phyloP scores from a whole-genome alignment of 2,329 filamentous ascomycete genomes.

The Trichothecium roseum region DNA sequence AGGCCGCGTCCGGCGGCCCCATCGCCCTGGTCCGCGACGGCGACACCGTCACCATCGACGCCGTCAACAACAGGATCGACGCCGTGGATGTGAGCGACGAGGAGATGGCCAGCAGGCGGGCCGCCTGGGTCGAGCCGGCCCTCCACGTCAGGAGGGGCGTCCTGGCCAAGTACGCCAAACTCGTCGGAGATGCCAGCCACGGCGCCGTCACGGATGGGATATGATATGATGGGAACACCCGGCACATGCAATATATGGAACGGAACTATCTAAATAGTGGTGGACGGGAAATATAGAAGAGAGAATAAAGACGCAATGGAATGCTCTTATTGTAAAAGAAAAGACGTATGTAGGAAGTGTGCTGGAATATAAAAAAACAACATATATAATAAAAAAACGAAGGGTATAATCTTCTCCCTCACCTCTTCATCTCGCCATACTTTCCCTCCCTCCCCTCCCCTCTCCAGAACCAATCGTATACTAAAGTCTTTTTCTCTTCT shows the following conservation, averaged over 20 bases:
- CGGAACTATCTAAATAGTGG: neutral
- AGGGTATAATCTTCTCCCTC: slow-evolving; percentile 16
- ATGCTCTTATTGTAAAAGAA: neutral
- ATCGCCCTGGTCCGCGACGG: slow-evolving; percentile 76
- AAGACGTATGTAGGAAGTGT: too few relatives aligned
- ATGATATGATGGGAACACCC: slow-evolving; percentile 1
- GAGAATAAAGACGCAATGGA: neutral
- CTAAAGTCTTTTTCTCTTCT: too few relatives aligned
- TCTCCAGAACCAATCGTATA: too few relatives aligned
- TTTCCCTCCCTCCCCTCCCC: slow-evolving; percentile 6
- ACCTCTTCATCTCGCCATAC: slow-evolving; percentile 12
- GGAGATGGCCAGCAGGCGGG: slow-evolving; percentile 48
- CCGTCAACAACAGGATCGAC: slow-evolving; percentile 59
- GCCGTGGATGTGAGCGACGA: slow-evolving; percentile 55
- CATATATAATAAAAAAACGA: too few relatives aligned
- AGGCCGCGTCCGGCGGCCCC: slow-evolving; percentile 76
- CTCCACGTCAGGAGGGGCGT: slow-evolving; percentile 53
- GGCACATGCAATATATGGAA: neutral
- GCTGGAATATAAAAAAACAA: slow-evolving; percentile 8
- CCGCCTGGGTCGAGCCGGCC: slow-evolving; percentile 52
- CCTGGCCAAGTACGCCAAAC: slow-evolving; percentile 56
- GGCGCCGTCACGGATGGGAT: slow-evolving; percentile 45
- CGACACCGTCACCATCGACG: slow-evolving; percentile 73
- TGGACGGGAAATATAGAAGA: too few relatives aligned
- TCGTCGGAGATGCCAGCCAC: slow-evolving; percentile 49